Base-by-base conservation (phyloP, 192 early-diverging fungal species). In the Umbelopsis vinacea region DNA sequence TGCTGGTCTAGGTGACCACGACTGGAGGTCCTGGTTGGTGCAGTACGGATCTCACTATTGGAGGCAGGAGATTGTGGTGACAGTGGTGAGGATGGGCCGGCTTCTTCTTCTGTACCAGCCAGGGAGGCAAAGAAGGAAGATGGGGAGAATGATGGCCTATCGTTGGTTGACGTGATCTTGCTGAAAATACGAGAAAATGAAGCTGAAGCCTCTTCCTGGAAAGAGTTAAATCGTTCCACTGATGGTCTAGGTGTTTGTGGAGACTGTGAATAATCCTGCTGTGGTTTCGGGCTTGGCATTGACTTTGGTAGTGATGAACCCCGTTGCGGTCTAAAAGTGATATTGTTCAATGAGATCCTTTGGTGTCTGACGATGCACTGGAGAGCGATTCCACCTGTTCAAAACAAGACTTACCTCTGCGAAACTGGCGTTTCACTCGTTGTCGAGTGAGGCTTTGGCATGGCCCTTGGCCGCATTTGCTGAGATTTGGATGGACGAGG, bases 111-210 rank as follows among this genome's bases (percentile, higher is more conserved):
- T 35, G 26, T 73, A 26, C 77, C 77, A 45, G 77, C 72, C n/a
- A 79, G 38, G 14, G 66, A 45, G 15, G 70, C 69, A 40, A 74
- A 79, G 26, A 74, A 71, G 0, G 72, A 74, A 3, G 69, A 74
- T 4, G 73, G 72, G 0, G 73, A 74, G 29, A 74, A 71, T 37
- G 66, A 60, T 8, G 15, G 1, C 24, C 38, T 52, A 22, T 55
- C 24, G 19, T 71, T 69, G 35, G 11, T 37, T 38, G 57, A 63
- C 14, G 57, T 63, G 15, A 63, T 63, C 33, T 63, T 63, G 29
- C 57, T 63, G 33, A 63, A 63, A 37, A 63, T 63, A 2, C 57
- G 57, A 3, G 57, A 63, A 17, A 63, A n/a, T 8, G 57, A 63
- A 29, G 57, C 11, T 19, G 29, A 37, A 0, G 57, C 57, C 15